Evolutionary conservation across 805 yeast genomes (phyloP).

Genomic region (Suhomyces xylopsoci): DNA sequence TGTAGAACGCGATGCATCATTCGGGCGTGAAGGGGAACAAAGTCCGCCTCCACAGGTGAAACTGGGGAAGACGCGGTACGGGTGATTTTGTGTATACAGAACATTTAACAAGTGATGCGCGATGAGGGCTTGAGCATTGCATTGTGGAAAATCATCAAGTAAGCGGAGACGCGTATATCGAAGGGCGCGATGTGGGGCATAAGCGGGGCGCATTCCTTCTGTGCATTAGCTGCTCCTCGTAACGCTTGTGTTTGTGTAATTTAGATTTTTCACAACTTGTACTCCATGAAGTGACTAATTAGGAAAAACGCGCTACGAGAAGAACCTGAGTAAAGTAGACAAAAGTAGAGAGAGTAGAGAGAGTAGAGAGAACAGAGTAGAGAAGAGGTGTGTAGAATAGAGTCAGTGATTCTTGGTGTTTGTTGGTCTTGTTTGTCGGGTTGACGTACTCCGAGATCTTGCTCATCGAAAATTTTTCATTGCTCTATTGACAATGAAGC

Average conservation of each 20-base stretch:
- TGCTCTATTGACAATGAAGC: background rate
- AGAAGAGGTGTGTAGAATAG: too few species aligned
- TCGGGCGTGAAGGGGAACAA: background rate
- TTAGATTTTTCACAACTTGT: background rate
- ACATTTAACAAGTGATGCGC: background rate
- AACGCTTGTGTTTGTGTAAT: background rate
- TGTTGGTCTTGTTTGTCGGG: background rate
- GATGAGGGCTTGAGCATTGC: background rate
- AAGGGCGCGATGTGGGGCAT: slow-evolving; percentile 2
- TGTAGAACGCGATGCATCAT: background rate
- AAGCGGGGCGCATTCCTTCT: background rate
- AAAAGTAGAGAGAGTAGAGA: too few species aligned
- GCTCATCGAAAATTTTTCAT: background rate
- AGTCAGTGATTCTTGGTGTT: too few species aligned
- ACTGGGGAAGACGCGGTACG: background rate
- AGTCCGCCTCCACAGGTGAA: background rate
- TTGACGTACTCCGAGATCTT: background rate
- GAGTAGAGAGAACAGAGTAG: too few species aligned
- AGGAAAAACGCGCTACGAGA: too few species aligned
- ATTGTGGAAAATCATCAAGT: background rate
- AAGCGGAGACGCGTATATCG: background rate
- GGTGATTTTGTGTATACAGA: background rate
- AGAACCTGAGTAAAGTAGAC: too few species aligned
- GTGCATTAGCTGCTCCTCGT: background rate
- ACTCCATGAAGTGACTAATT: too few species aligned